phyloP scores from a whole-genome alignment of 2,329 filamentous ascomycete genomes.

The Curvularia lunata region DNA sequence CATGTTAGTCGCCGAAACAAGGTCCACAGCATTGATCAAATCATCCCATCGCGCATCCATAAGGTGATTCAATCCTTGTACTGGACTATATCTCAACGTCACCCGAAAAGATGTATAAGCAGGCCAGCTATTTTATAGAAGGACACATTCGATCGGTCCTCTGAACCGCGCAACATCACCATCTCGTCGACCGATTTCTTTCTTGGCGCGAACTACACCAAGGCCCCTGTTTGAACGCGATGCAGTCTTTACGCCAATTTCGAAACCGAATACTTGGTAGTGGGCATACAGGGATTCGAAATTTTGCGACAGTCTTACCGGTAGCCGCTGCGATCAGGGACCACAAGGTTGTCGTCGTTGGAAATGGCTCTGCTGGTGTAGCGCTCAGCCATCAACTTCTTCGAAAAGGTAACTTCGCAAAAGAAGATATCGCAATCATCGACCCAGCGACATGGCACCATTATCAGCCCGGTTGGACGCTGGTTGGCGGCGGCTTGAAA shows the following conservation, averaged over 20 bases:
- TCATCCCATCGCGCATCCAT: neutral
- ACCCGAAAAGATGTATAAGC: neutral
- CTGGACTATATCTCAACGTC: neutral
- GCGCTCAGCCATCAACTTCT: slow-evolving; percentile 72
- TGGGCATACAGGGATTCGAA: neutral
- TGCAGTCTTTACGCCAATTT: neutral
- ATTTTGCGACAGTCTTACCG: slow-evolving; percentile 36
- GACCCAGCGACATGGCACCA: slow-evolving; percentile 69
- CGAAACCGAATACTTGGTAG: neutral
- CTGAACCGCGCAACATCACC: neutral
- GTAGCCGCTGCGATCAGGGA: slow-evolving; percentile 46
- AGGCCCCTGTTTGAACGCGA: neutral
- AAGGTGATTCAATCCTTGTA: neutral
- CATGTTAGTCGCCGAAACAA: slow-evolving; percentile 3
- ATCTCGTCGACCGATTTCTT: neutral
- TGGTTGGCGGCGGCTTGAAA: slow-evolving; percentile 71
- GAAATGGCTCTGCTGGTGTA: slow-evolving; percentile 70
- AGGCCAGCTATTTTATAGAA: neutral
- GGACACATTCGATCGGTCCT: neutral
- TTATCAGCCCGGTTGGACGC: slow-evolving; percentile 74
- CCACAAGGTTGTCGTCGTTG: slow-evolving; percentile 71
- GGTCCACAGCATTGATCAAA: neutral
- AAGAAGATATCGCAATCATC: slow-evolving; percentile 68
- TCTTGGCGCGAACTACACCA: neutral
- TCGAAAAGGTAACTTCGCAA: slow-evolving; percentile 61